Evolutionary conservation across 192 early-diverging fungal species (phyloP).

Genomic region (Phycomyces blakesleeanus): DNA sequence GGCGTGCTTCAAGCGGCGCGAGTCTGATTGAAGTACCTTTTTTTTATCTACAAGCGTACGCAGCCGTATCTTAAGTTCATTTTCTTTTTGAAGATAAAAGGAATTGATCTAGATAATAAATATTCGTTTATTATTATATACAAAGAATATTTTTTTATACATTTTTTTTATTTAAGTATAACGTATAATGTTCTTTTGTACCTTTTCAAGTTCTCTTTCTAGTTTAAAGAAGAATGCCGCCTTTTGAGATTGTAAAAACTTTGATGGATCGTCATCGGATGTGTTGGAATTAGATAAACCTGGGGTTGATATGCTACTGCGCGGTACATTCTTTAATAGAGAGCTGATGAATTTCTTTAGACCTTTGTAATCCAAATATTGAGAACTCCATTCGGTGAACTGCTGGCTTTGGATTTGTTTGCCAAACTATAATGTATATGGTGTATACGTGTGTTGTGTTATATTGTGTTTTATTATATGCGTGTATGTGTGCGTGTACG

Average conservation of each 20-base stretch:
- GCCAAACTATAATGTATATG: slow-evolving; percentile 98
- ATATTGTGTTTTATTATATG: no score
- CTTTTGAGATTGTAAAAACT: slow-evolving; percentile 78
- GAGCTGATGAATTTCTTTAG: slow-evolving; percentile 96
- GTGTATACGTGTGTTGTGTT: no score
- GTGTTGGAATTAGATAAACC: slow-evolving; percentile 31
- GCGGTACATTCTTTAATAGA: slow-evolving; percentile 48
- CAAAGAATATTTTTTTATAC: no score
- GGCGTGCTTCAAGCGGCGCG: slow-evolving; percentile 38
- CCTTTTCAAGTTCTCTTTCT: slow-evolving; percentile 97
- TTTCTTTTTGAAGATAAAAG: slow-evolving; percentile 97
- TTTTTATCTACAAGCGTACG: slow-evolving; percentile 81
- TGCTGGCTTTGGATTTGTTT: slow-evolving; percentile 94
- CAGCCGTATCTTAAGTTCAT: slow-evolving; percentile 86
- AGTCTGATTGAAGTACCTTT: slow-evolving; percentile 51
- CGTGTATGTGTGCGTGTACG: no score
- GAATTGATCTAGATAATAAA: slow-evolving; percentile 68
- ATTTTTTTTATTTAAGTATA: no score
- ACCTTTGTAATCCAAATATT: slow-evolving; percentile 97
- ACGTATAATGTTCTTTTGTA: no score
- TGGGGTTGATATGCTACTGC: slow-evolving; percentile 4
- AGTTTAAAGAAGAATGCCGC: slow-evolving; percentile 97
- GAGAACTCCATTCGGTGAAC: slow-evolving; percentile 86
- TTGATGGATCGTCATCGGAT: slow-evolving; percentile 45
- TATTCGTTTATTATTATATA: no score